phyloP scores from a whole-genome alignment of 208 protist species.

The Trichomonas vaginalis region DNA sequence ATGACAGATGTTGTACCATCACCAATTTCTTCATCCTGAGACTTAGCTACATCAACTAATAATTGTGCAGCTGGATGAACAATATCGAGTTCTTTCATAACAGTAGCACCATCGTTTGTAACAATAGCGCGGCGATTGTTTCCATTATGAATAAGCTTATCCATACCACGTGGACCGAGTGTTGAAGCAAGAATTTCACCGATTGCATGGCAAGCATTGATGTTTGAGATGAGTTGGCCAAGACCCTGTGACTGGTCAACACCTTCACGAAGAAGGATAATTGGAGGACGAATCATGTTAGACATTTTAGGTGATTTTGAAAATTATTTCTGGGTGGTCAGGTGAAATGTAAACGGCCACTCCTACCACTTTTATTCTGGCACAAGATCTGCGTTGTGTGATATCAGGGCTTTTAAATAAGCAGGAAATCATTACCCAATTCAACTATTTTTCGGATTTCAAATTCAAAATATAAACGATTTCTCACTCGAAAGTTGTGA shows the following conservation, averaged over 20 bases:
- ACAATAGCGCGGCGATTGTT: conserved; percentile 64
- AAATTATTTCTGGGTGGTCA: neutral
- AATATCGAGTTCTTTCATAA: conserved; percentile 99
- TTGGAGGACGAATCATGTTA: conserved; percentile 49
- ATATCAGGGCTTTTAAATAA: no score
- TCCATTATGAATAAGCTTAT: conserved; percentile 88
- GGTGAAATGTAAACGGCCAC: neutral
- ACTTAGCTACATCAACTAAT: conserved; percentile 96
- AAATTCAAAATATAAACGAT: no score
- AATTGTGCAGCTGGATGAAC: conserved; percentile 95
- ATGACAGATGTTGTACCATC: conserved; percentile 99
- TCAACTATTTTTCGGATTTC: no score
- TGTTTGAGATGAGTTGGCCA: conserved; percentile 97
- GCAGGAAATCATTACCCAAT: no score
- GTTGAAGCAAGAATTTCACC: conserved; percentile 69
- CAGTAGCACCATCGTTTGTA: conserved; percentile 99
- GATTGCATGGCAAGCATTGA: conserved; percentile 87
- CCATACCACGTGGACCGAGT: conserved; percentile 96
- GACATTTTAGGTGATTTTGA: no score
- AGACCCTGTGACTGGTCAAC: conserved; percentile 96
- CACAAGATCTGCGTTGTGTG: no score
- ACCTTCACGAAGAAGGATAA: conserved; percentile 97
- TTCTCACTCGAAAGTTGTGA: no score
- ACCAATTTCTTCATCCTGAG: conserved; percentile 82
- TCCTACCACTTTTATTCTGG: no score